A percentile compares a stretch with the other conserved stretches of the same genome.
phyloP scores from a whole-genome alignment of 2,329 filamentous ascomycete genomes.

The Phaeosphaeriaceae sp. region DNA sequence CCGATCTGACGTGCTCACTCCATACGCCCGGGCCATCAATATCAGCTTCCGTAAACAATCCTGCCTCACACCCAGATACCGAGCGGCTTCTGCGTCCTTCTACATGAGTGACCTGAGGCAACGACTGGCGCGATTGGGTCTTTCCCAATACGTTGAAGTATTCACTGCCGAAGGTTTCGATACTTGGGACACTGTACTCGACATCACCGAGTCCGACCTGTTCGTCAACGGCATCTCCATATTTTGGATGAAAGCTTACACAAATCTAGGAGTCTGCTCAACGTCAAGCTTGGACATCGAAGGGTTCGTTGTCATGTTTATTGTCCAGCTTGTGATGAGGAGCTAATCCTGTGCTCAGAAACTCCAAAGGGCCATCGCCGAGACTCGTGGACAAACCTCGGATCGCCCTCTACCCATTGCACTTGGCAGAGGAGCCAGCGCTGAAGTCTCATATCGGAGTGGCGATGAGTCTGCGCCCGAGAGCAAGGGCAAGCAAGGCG shows the following conservation, averaged over 20 bases:
- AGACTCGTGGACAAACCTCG: slow-evolving; percentile 65
- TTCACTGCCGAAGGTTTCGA: slow-evolving; percentile 85
- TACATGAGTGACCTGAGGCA: slow-evolving; percentile 71
- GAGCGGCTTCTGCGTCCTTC: slow-evolving; percentile 17
- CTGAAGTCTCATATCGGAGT: slow-evolving; percentile 65
- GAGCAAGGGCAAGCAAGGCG: slow-evolving; percentile 52
- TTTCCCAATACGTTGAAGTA: slow-evolving; percentile 75
- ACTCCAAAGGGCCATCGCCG: slow-evolving; percentile 82
- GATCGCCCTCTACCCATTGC: slow-evolving; percentile 44
- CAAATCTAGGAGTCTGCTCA: slow-evolving; percentile 68
- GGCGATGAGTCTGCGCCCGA: slow-evolving; percentile 58
- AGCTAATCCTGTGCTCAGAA: slow-evolving; percentile 59
- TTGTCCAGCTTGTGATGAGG: not conserved
- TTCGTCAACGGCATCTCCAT: slow-evolving; percentile 51
- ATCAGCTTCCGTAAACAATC: not conserved
- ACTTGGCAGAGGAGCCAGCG: slow-evolving; percentile 56
- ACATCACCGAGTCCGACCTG: slow-evolving; percentile 86
- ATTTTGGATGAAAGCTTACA: slow-evolving; percentile 16
- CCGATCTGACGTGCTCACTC: slow-evolving; percentile 9
- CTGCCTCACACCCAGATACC: slow-evolving; percentile 3
- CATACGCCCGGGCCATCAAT: slow-evolving; percentile 9
- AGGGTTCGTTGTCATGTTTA: slow-evolving; percentile 65
- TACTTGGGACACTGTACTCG: slow-evolving; percentile 81
- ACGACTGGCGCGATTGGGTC: slow-evolving; percentile 76
- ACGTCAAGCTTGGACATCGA: slow-evolving; percentile 81